phyloP scores from a whole-genome alignment of 208 protist species.

The Leishmania turanica region DNA sequence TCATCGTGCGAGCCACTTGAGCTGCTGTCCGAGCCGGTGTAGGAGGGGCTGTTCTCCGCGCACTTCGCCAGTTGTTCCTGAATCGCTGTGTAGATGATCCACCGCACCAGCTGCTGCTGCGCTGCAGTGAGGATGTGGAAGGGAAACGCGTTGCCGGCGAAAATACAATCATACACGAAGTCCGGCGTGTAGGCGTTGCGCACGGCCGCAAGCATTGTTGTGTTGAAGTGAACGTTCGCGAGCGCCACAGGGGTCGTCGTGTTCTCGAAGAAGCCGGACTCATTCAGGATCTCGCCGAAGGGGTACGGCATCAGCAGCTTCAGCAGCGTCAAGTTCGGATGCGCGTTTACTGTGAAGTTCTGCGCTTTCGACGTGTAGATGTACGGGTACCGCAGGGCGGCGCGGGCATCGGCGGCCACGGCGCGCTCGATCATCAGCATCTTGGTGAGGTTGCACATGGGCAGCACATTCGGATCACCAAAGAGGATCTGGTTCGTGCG shows the following conservation, averaged over 20 bases:
- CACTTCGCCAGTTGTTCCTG: conserved; percentile 32
- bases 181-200: conserved; percentile 17
- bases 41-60: background rate
- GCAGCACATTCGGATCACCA: conserved; percentile 55
- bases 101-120: conserved; percentile 47
- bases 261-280: conserved; percentile 28
- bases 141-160: conserved; percentile 30
- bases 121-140: conserved; percentile 29
- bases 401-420: conserved; percentile 30
- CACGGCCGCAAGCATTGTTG: conserved; percentile 20
- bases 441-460: conserved; percentile 51
- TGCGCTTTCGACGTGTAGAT: conserved; percentile 55
- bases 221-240: conserved; percentile 17
- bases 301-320: conserved; percentile 74
- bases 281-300: conserved; percentile 33
- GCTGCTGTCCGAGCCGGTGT: conserved; percentile 3
- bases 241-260: conserved; percentile 39
- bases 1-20: background rate
- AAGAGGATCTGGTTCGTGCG: conserved; percentile 51
- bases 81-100: conserved; percentile 35
- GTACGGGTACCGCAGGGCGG: conserved; percentile 40
- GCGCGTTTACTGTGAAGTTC: conserved; percentile 21
- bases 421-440: conserved; percentile 35
- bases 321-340: conserved; percentile 49
- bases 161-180: conserved; percentile 25